phyloP scores from a whole-genome alignment of 208 protist species.

The Borovskyia barvae region DNA sequence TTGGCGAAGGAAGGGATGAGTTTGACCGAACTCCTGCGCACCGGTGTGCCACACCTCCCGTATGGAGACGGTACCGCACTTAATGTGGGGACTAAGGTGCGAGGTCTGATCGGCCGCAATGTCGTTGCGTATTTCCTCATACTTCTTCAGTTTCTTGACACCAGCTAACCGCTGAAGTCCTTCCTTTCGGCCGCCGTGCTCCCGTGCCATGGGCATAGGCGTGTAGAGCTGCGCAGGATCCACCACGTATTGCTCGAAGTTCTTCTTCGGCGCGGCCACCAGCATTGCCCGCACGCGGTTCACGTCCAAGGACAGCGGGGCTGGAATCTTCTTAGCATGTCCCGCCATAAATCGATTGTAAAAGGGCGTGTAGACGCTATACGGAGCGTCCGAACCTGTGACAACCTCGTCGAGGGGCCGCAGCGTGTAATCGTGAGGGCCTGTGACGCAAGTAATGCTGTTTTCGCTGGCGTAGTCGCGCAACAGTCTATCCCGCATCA shows the following conservation, averaged over 20 bases:
- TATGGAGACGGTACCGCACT: conserved; percentile 73
- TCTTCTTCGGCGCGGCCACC: conserved; percentile 16
- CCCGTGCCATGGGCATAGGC: conserved; percentile 21
- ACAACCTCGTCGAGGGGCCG: conserved; percentile 42
- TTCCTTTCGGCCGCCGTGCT: conserved; percentile 48
- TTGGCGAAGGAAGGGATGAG: conserved; percentile 51
- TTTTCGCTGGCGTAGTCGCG: conserved; percentile 31
- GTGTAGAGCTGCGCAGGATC: conserved; percentile 25
- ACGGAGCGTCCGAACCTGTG: conserved; percentile 36
- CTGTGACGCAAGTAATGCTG: conserved; percentile 31
- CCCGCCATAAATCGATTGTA: conserved; percentile 47
- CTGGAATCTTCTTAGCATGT: conserved; percentile 31
- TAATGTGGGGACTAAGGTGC: conserved; percentile 73
- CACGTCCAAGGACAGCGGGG: conserved; percentile 13
- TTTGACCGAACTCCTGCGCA: conserved; percentile 31
- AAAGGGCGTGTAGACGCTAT: conserved; percentile 79
- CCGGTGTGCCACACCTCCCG: conserved; percentile 56
- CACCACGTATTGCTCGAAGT: conserved; percentile 14
- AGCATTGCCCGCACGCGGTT: conserved; percentile 22
- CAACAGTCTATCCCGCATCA: conserved; percentile 43
- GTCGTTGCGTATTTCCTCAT: conserved; percentile 42
- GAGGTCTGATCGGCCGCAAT: conserved; percentile 59
- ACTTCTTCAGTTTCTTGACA: conserved; percentile 33
- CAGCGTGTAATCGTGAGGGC: conserved; percentile 54
- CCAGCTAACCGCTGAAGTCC: conserved; percentile 31